Base-by-base conservation (phyloP, 148 eudicot species). In the Nyssa sinensis region DNA sequence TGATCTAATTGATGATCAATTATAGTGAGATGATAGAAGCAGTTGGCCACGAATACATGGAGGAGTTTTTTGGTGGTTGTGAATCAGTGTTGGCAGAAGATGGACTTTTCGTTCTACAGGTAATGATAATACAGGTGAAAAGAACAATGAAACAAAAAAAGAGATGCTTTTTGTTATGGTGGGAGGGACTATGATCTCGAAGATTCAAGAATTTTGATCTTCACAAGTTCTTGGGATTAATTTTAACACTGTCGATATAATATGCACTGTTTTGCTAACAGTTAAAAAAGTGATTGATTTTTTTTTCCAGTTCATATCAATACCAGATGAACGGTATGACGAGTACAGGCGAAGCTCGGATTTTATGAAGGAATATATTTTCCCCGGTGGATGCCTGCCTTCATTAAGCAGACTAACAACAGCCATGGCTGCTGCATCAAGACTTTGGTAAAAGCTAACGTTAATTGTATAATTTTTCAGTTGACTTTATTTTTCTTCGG, bases 321-420 rank as follows among this genome's bases (percentile, higher is more conserved):
- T 94, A 74, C 90, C 94, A 62, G 98, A 94, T 74, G 89, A 84
- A 74, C 79, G 90, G 33, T 94, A 91, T 73, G 94, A 94, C 16
- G 98, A 88, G 75, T 88, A 76, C 71, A 82, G 97, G 64, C 80
- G 73, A 41, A 91, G 94, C 84, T 85, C 93, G 3, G 93, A 85
- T 68, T 94, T 91, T 73, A 88, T 94, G 19, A 94, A 84, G 72
- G 98, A 94, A 70, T 94, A 89, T 77, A 94, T 94, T 55, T 94
- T 91, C 69, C 94, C 94, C 0, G 97, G 98, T 32, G 94, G 97
- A 73, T 87, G 90, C 77, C 35, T 94, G 24, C 97, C 97, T 64
- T 87, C 86, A 44, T 75, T 94, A 68, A 87, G 86, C 66, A 77
- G 87, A 74, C 86, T 94, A 62, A 91, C 88, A 65, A 78, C 97